These are phyloP conservation scores for Trametes hirsuta DNA, from an alignment of 1,284 basidiomycete species.

Conservation along the genomic window DNA sequence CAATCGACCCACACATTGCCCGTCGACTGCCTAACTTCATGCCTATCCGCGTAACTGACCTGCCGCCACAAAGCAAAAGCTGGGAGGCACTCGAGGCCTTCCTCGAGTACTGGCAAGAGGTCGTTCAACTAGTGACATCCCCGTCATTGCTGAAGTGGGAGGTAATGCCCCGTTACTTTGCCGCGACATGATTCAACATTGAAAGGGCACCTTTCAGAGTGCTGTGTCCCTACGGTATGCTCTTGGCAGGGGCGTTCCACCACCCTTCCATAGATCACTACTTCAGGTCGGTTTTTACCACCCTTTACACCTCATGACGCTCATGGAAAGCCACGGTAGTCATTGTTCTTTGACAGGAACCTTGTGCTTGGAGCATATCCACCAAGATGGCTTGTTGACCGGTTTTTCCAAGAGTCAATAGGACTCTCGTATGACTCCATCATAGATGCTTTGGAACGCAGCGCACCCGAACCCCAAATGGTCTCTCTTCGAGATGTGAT, in stretches of 20 bases:
- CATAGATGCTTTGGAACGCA: conserved; percentile 39
- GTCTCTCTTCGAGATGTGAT: conserved; percentile 45
- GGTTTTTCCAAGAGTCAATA: conserved; percentile 68
- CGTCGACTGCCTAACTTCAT: conserved; percentile 74
- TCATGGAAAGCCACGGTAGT: conserved; percentile 40
- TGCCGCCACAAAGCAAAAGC: conserved; percentile 52
- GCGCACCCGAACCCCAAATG: conserved; percentile 40
- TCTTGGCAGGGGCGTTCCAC: conserved; percentile 41
- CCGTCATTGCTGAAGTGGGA: conserved; percentile 61
- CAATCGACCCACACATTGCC: conserved; percentile 73
- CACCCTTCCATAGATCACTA: conserved; percentile 63
- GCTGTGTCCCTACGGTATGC: conserved; percentile 54
- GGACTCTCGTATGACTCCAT: conserved; percentile 55
- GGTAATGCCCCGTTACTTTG: conserved; percentile 40
- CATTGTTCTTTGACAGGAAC: conserved; percentile 60
- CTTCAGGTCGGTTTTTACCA: conserved; percentile 49
- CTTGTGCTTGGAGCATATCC: conserved; percentile 55
- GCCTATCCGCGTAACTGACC: conserved; percentile 65
- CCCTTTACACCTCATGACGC: neutral
- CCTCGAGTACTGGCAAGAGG: conserved; percentile 61
- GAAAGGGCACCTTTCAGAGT: conserved; percentile 38
- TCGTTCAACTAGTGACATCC: conserved; percentile 48
- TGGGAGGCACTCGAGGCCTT: conserved; percentile 57
- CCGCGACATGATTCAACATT: neutral
- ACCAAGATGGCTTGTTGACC: conserved; percentile 59